phyloP scores from a whole-genome alignment of 805 yeast species.

The Barnettozyma sucrosica region DNA sequence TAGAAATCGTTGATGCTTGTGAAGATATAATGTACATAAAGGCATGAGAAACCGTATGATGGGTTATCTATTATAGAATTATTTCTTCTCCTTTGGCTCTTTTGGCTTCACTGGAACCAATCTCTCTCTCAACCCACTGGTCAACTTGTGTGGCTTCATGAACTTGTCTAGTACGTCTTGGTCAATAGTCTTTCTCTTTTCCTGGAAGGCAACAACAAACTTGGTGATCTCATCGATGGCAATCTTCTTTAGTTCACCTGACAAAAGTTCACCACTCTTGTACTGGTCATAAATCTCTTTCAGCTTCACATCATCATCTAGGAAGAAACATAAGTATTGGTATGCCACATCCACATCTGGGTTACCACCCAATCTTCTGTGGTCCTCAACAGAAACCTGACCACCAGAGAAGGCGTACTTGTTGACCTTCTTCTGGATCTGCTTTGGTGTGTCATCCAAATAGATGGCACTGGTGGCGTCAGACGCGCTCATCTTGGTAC shows the following conservation, averaged over 20 bases:
- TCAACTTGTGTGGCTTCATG: constrained; percentile 81
- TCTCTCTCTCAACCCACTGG: constrained; percentile 70
- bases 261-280: constrained; percentile 72
- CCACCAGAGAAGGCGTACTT: constrained; percentile 98
- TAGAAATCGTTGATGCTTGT: neutral
- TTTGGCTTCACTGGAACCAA: constrained; percentile 61
- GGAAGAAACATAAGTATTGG: constrained; percentile 87
- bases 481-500: constrained; percentile 95
- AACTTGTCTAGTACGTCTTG: constrained; percentile 57
- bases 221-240: constrained; percentile 78
- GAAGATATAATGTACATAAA: neutral
- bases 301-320: constrained; percentile 80
- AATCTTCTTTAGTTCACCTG: constrained; percentile 89
- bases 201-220: constrained; percentile 80
- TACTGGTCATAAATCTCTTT: constrained; percentile 57
- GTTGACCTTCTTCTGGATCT: constrained; percentile 89
- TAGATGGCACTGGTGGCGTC: constrained; percentile 87
- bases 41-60: neutral
- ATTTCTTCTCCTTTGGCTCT: constrained; percentile 15
- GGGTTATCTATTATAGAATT: neutral
- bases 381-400: constrained; percentile 79
- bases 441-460: constrained; percentile 91
- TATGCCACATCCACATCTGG: constrained; percentile 94
- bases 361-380: constrained; percentile 84
- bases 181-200: constrained; percentile 58